Evolutionary conservation across 2,329 filamentous ascomycete genomes (phyloP), one percentile per base, ranked within the genome.

Genomic region (Huntiella abstrusa): DNA sequence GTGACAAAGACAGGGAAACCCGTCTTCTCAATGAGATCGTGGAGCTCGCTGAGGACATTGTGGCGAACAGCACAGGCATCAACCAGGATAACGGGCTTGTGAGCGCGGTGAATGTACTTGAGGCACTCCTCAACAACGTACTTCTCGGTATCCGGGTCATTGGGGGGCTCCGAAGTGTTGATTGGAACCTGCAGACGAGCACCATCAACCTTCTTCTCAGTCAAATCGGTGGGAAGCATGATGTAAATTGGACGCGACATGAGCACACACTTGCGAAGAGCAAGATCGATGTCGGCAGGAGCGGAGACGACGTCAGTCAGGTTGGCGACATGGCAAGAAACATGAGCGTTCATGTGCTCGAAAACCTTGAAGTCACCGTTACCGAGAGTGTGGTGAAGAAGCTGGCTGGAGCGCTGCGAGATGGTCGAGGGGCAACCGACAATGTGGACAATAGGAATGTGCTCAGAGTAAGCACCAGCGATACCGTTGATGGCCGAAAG

Each of bases 301-400:
- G 82, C 81, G 53, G 83, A 78, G 49, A 69, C 61, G 1, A 80
- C 74, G 52, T 83, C 71, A 57, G 75, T 78, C 48, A 93, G 68
- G 54, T 79, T 77, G 46, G 80, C 76, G 35, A 82, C 68, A 16
- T 75, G 74, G 57, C 77, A 81, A 1, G 83, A 83, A 54, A 92
- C 75, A 43, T 75, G 62, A 41, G 70, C 66, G 58, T 70, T 82
- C 80, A 93, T 92, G 56, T 83, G 73, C 53, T 76, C 70, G 59
- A 92, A 93, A 46, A 85, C 82, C 51, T 81, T 77, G 62, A 83
- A 92, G 62, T 92, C 80, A 49, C 84, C 80, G 54, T 83, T 82
- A 47, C 75, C 77, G 1, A 84, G 71, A 0, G 80, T 83, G 59
- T 84, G 80, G 55, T 83, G 77, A 32, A 70, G 61, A 33, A 69